Evolutionary conservation across 179 eudicot species (phyloP).

Genomic region (Pouteria campechiana): DNA sequence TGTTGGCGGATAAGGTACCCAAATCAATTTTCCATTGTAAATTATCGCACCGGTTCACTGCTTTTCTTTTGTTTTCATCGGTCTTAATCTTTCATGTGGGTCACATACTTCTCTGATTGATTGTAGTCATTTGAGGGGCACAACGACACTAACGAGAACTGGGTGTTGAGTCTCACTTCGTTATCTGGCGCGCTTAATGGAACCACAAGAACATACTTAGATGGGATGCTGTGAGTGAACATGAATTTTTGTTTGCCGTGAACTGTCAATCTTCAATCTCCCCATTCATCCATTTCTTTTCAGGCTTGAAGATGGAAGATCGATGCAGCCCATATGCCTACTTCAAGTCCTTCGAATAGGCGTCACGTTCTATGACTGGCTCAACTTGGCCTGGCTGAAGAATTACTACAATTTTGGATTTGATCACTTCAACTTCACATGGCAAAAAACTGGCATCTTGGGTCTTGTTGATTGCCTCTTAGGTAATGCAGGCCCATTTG

Average conservation of each 20-base stretch:
- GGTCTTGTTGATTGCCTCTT: conserved; percentile 65
- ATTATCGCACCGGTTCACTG: no score
- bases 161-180: conserved; percentile 88
- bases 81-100: background rate
- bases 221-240: conserved; percentile 98
- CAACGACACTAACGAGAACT: conserved; percentile 57
- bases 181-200: conserved; percentile 95
- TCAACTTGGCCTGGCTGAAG: conserved; percentile 77
- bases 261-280: no score
- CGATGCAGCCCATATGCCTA: conserved; percentile 56
- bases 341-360: conserved; percentile 66
- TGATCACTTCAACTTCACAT: conserved; percentile 84
- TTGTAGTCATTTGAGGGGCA: conserved; percentile 76
- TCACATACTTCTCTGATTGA: background rate
- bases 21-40: no score
- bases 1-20: conserved; percentile 57
- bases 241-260: no score
- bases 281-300: no score
- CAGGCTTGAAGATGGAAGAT: conserved; percentile 78
- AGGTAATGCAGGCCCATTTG: conserved; percentile 80
- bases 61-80: no score
- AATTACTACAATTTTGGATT: conserved; percentile 85
- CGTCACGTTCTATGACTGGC: conserved; percentile 81
- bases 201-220: conserved; percentile 82
- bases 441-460: conserved; percentile 64